Base-by-base conservation (phyloP, 495 filamentous ascomycete genomes). In the Penicillium coffeae region DNA sequence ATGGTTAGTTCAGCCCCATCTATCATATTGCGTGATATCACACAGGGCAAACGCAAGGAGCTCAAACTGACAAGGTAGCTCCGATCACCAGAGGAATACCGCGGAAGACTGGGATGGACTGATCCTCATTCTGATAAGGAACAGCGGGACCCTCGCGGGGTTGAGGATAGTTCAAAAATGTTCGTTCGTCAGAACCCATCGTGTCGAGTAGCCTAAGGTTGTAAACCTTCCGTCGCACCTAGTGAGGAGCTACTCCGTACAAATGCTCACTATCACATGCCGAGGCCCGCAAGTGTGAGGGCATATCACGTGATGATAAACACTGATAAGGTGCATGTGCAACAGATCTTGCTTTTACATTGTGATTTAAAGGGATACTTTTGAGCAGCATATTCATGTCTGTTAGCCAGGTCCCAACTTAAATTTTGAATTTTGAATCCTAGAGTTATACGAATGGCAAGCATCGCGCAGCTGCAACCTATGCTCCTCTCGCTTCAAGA, bases 21-120 rank as follows among this genome's bases (percentile, higher is more conserved):
- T 30, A 43, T 27, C n/a, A 5, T 30, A 30, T 30, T 30, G 4
- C 25, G 25, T 30, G 5, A 4, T 30, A 10, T 30, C 4, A 10
- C 25, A 30, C 25, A 30, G n/a, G 16, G 38, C 25, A 30, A 25
- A 9, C 3, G 10, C 10, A 19, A 25, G 42, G 15, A 47, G 49
- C 27, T 48, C 30, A 45, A 10, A 59, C 68, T 56, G 69, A 82
- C 80, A 73, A 52, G 42, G 67, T 66, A 42, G 76, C 76, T 27
- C 77, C 72, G 39, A 83, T 64, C 9, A 62, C 68, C 25, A 83
- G 49, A 0, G 77, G 61, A 4, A 58, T 64, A 19, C 80, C 80
- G 25, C 75, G 68, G 49, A 83, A 69, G 7, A 78, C 77, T 1
- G 80, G 80, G 49, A 83, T 78, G 1, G 63, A 60, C 38, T 71